These are phyloP conservation scores for Psidium guajava DNA, from an alignment of 345 rosid genomes.

Conservation along the genomic window DNA sequence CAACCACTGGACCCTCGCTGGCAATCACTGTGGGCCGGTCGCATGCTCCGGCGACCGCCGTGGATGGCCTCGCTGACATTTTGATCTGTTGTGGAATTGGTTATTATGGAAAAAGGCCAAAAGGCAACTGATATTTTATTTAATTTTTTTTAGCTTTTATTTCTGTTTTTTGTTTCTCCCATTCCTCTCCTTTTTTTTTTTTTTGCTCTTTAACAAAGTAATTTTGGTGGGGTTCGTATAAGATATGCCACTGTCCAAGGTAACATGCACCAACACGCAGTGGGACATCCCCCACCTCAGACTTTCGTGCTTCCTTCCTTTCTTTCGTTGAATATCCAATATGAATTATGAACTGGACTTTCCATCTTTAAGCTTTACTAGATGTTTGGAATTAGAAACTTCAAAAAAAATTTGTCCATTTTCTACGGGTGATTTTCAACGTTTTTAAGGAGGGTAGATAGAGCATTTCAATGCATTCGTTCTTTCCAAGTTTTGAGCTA, in stretches of 20 bases:
- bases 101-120: not conserved
- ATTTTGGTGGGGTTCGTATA: not conserved
- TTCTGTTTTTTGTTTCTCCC: no score
- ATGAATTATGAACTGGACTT: not conserved
- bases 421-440: not conserved
- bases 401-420: not conserved
- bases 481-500: not conserved
- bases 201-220: not conserved
- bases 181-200: not conserved
- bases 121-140: not conserved
- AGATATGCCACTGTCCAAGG: constrained; percentile 1
- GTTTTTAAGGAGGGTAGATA: not conserved
- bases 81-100: not conserved
- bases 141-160: no score
- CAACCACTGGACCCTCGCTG: not conserved
- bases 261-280: not conserved
- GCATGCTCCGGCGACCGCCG: constrained; percentile 2
- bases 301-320: not conserved
- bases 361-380: not conserved
- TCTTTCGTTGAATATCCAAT: not conserved
- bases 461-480: not conserved
- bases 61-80: not conserved
- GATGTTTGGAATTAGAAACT: not conserved
- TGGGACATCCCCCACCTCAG: not conserved
- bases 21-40: constrained; percentile 10